phyloP scores from a whole-genome alignment of 768 basidiomycete species.

The Auriscalpium orientale region DNA sequence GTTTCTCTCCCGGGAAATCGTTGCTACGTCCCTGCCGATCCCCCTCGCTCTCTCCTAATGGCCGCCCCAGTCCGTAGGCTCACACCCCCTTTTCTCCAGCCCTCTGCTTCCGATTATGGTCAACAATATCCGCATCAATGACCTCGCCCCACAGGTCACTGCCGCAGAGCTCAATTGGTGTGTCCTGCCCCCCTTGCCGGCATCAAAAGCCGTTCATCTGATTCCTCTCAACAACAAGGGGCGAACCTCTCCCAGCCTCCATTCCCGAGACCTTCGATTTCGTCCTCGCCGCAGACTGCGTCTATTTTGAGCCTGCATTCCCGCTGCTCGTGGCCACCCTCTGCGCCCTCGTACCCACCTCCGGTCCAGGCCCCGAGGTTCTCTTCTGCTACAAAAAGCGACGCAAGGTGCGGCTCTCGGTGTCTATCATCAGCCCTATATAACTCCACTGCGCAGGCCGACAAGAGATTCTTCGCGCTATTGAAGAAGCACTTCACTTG shows the following conservation, averaged over 20 bases:
- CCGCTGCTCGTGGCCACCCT: conserved; percentile 80
- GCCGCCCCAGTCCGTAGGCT: background rate
- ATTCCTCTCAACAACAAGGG: conserved; percentile 41
- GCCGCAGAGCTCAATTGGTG: conserved; percentile 82
- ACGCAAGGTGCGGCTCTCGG: conserved; percentile 56
- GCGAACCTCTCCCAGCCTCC: conserved; percentile 40
- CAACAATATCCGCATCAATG: conserved; percentile 63
- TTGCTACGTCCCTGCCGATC: background rate
- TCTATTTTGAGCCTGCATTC: conserved; percentile 93
- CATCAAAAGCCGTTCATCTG: background rate
- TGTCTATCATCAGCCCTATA: background rate
- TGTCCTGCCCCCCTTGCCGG: conserved; percentile 17
- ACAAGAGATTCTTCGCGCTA: conserved; percentile 77
- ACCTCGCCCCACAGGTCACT: conserved; percentile 39
- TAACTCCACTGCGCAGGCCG: conserved; percentile 47
- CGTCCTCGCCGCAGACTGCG: conserved; percentile 88
- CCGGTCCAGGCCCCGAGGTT: conserved; percentile 42
- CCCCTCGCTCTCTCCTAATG: background rate
- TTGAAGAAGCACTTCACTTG: conserved; percentile 74
- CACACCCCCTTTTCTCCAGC: conserved; percentile 30
- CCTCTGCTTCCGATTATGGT: conserved; percentile 74
- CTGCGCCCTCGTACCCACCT: conserved; percentile 41
- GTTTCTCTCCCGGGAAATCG: background rate
- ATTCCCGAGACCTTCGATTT: conserved; percentile 47
- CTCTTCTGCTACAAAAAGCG: conserved; percentile 93